Evolutionary conservation across 805 yeast species (phyloP), one percentile per base, ranked within the genome.

Genomic region (Jamesozyma jinghongensis): DNA sequence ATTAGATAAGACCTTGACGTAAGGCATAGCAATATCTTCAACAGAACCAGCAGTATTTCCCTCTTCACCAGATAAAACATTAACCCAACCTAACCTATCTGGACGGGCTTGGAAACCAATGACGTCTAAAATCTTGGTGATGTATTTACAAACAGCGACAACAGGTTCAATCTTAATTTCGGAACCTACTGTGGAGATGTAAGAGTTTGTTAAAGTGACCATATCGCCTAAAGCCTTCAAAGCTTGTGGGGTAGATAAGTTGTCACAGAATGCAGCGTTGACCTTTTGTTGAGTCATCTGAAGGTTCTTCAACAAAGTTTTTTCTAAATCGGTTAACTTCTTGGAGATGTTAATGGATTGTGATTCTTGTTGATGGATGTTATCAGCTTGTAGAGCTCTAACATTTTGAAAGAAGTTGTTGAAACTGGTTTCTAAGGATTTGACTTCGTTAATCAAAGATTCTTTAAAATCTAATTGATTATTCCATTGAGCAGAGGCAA

Each of bases 401-500:
- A 86, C 81, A 40, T 76, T 85, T 33, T 81, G 77, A 71, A 92
- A 92, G 59, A 84, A 90, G 59, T 87, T 92, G 48, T 77, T 77
- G 38, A 87, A 61, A 1, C 87, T 63, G 3, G 81, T 67, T 65
- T 92, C 97, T 34, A 75, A 66, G 2, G 88, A 69, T 62, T 73
- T 79, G 20, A 85, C 95, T 59, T 90, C 95, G 41, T 70, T 66
- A 41, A 86, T 63, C 42, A 92, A 68, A 36, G 81, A 68, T 55
- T 83, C 90, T 63, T 90, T 90, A 68, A 92, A 92, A 61, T 92
- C 99, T 37, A 92, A 67, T 47, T 86, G 92, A 55, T 75, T 79
- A 56, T 87, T 90, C 98, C 98, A 92, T 53, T 81, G 86, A 42
- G 84, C 85, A 50, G 85, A 71, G 0, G 94, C 94, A 69, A 92